Percentiles rank a stretch among this genome's conserved stretches.
Evolutionary conservation across 164 flowering plant genomes (phyloP).

Genomic region (Pachysandra terminalis): DNA sequence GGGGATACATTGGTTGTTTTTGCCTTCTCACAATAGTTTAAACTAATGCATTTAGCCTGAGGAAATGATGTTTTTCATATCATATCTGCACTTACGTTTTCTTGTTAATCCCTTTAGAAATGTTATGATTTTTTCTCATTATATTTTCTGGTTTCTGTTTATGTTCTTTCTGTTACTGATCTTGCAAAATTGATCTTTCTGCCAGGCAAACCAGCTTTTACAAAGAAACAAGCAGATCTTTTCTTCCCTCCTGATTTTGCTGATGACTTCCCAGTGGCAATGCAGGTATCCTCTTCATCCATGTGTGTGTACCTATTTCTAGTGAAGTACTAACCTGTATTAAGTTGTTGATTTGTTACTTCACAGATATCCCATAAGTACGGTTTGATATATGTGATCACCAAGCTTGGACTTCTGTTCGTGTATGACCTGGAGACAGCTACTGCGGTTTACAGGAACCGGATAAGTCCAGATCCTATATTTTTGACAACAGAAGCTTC

Average conservation of each 20-base stretch:
- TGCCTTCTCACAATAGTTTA: too few relatives aligned
- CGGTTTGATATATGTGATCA: constrained; percentile 87
- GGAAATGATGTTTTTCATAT: not conserved
- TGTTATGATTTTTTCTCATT: not conserved
- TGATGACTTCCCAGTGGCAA: constrained; percentile 97
- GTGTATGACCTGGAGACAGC: constrained; percentile 99
- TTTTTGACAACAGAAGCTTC: constrained; percentile 96
- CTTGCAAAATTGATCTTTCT: constrained; percentile 2
- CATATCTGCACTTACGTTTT: not conserved
- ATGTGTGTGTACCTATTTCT: not conserved
- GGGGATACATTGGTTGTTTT: too few relatives aligned
- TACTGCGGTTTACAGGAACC: constrained; percentile 90
- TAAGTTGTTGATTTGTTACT: constrained; percentile 14
- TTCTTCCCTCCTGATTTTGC: constrained; percentile 99
- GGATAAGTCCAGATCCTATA: constrained; percentile 99
- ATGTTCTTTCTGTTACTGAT: not conserved
- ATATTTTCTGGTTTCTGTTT: not conserved
- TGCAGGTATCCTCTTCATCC: constrained; percentile 64
- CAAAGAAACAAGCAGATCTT: constrained; percentile 97
- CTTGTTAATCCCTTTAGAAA: not conserved
- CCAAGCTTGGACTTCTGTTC: constrained; percentile 95
- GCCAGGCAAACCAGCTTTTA: constrained; percentile 86
- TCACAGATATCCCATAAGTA: constrained; percentile 90
- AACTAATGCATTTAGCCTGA: too few relatives aligned
- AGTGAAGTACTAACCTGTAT: not conserved